Evolutionary conservation across 176 grass and related monocot species (phyloP).

Genomic region (Oryza punctata): DNA sequence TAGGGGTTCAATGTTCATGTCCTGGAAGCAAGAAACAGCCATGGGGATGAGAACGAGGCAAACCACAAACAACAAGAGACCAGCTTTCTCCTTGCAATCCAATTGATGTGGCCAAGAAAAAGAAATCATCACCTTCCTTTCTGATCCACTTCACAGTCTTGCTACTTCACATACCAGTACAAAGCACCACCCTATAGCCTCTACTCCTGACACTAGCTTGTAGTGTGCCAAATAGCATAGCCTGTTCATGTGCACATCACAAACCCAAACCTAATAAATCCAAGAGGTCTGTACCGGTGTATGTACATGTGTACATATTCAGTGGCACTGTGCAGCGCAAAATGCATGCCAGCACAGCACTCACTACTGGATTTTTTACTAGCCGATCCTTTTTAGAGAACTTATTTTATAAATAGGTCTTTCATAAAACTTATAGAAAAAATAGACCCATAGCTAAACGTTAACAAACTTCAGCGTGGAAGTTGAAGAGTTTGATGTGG

Average conservation of each 20-base stretch:
- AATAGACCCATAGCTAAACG: too few species aligned
- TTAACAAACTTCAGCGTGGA: too few species aligned
- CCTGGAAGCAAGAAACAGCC: not conserved
- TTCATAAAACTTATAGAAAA: too few species aligned
- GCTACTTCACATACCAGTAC: not conserved
- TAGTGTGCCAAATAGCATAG: not conserved
- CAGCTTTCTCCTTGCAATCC: not conserved
- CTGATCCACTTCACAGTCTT: not conserved
- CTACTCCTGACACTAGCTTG: not conserved
- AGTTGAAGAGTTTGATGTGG: too few species aligned
- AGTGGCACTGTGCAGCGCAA: not conserved
- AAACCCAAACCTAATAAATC: not conserved
- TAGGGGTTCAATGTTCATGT: not conserved
- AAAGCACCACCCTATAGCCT: not conserved
- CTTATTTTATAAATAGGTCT: too few species aligned
- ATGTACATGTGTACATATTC: not conserved
- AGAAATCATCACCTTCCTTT: not conserved
- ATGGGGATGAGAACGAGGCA: not conserved
- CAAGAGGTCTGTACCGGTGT: not conserved
- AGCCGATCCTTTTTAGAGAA: too few species aligned
- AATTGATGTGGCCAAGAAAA: conserved; percentile 13
- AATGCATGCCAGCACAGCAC: not conserved
- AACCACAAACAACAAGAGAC: not conserved
- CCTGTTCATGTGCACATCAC: not conserved
- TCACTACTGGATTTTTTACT: not conserved